Evolutionary conservation across 2,329 filamentous ascomycete species (phyloP), one percentile per base, ranked within the genome.

Genomic region (Zasmidium cellare): DNA sequence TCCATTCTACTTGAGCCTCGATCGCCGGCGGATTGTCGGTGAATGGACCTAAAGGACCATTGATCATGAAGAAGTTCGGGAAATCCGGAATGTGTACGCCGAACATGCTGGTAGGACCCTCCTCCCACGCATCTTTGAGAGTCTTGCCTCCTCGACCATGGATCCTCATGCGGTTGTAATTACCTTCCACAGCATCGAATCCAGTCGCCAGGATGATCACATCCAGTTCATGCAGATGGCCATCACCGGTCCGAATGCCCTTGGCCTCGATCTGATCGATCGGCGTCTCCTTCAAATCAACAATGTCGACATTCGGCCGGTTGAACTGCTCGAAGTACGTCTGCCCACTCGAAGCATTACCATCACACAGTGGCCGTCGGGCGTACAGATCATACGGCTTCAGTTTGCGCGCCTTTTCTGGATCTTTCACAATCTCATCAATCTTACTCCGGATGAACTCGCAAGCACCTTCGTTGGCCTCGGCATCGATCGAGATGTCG

Each of bases 381-480:
- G 84, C 80, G 0, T 79, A 82, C 69, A 77, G 78, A 46, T 81
- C 69, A 2, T 74, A 60, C 0, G 84, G 84, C 0, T 82, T 82
- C 9, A 86, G 72, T 2, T 84, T 62, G n/a, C 83, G 79, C 18
- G 77, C 71, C 58, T 77, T 76, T 22, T 68, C 69, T 0, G 82
- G 76, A 55, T 86, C 82, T 0, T 73, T 70, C 38, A 86, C 77
- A 1, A 82, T 77, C 9, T 71, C 73, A 0, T 81, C 76, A 0
- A 78, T 78, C 68, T 83, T 84, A 58, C 76, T 75, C 2, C 74
- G 74, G 80, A 83, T 86, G 67, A 85, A 85, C 2, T 79, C 72
- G 65, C 85, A 86, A 0, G 77, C 74, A 53, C 78, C 75, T n/a
- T 76, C 68, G 65, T 86, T 87, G 2, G 80, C 80, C 14, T 80